These are phyloP conservation scores for Oryza glumipatula DNA, from an alignment of 176 grass and related monocot species.

Conservation along the genomic window DNA sequence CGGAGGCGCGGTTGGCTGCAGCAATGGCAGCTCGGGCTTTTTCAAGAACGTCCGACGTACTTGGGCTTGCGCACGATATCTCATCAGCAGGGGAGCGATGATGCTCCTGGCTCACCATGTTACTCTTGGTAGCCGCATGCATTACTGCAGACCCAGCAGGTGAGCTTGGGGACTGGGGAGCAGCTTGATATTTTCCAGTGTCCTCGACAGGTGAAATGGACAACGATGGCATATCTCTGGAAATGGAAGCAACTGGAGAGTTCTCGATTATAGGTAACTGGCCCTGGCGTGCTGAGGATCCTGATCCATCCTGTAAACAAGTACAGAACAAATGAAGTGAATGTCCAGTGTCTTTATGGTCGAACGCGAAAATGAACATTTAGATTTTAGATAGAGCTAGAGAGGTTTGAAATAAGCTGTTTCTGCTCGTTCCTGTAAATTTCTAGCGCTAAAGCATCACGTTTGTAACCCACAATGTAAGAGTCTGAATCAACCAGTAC, in stretches of 20 bases:
- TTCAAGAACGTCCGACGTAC: constrained; percentile 63
- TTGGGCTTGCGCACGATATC: constrained; percentile 44
- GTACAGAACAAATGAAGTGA: constrained; percentile 11
- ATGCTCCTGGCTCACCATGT: constrained; percentile 22
- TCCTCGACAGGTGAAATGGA: constrained; percentile 34
- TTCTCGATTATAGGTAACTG: constrained; percentile 43
- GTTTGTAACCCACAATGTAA: neutral
- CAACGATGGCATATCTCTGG: constrained; percentile 27
- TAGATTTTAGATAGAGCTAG: neutral
- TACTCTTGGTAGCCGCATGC: constrained; percentile 23
- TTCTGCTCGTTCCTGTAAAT: constrained; percentile 4
- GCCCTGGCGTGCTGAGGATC: constrained; percentile 42
- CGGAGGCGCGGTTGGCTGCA: constrained; percentile 72
- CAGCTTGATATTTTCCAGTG: constrained; percentile 41
- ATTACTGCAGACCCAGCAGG: constrained; percentile 30
- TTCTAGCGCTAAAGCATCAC: constrained; percentile 19
- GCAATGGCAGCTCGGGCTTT: constrained; percentile 77
- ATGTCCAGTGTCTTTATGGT: neutral
- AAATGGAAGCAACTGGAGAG: constrained; percentile 28
- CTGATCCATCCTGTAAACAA: constrained; percentile 65
- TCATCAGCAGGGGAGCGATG: constrained; percentile 31
- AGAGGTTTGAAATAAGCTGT: neutral
- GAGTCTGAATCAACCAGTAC: neutral
- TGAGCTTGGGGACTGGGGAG: constrained; percentile 39
- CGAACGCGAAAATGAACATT: neutral